Evolutionary conservation across 495 filamentous ascomycete genomes (phyloP).

Genomic region (Hypomontagnella submonticulosa): DNA sequence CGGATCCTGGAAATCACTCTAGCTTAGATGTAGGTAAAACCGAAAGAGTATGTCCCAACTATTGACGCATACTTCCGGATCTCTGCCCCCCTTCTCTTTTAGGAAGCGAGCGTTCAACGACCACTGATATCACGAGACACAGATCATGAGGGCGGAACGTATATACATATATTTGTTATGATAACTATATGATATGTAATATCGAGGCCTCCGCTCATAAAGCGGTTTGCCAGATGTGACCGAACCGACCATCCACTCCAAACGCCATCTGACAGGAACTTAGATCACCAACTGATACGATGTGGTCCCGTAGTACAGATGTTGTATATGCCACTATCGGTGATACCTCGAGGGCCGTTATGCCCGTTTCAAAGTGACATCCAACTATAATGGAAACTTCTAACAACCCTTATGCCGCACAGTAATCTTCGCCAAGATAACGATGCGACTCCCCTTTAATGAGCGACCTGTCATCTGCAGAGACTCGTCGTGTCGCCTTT

Average conservation of each 20-base stretch:
- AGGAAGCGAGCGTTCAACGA: not conserved
- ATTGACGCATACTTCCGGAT: constrained; percentile 11
- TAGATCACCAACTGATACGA: constrained; percentile 18
- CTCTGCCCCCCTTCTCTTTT: constrained; percentile 7
- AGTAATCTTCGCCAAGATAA: constrained; percentile 34
- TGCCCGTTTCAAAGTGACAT: constrained; percentile 19
- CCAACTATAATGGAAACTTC: constrained; percentile 35
- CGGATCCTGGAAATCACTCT: not conserved
- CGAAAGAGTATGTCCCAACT: not conserved
- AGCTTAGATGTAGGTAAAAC: constrained; percentile 12
- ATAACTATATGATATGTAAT: constrained; percentile 29
- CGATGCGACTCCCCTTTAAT: constrained; percentile 30
- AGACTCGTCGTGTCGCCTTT: constrained; percentile 15
- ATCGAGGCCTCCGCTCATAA: constrained; percentile 18
- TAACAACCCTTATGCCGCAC: constrained; percentile 29
- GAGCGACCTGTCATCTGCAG: constrained; percentile 30
- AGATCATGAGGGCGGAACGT: constrained; percentile 22
- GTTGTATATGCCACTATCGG: constrained; percentile 23
- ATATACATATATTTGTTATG: constrained; percentile 28
- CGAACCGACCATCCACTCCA: constrained; percentile 10
- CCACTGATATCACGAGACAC: constrained; percentile 12
- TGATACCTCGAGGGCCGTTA: constrained; percentile 15
- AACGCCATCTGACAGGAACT: constrained; percentile 21
- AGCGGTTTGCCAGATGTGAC: constrained; percentile 17
- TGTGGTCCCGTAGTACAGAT: constrained; percentile 15